Evolutionary conservation across 2,329 filamentous ascomycete genomes (phyloP).

Genomic region (Geosmithia flava): DNA sequence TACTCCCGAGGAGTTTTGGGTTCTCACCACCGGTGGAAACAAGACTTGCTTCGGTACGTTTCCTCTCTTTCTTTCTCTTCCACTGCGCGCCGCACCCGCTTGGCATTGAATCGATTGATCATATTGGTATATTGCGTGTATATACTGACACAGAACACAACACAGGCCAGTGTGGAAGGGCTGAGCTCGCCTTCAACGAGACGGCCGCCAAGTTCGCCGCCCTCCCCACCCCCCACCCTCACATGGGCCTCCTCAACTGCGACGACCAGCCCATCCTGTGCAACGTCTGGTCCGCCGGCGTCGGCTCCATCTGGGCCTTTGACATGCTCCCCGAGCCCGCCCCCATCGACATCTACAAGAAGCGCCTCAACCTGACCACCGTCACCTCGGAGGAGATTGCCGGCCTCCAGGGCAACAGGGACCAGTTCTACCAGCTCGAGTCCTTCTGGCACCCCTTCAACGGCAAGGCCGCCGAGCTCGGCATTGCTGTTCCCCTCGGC

Average conservation of each 20-base stretch:
- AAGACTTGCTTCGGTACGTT: conserved; percentile 58
- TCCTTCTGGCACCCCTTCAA: conserved; percentile 69
- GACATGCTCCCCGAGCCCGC: conserved; percentile 53
- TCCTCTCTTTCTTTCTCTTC: too few species aligned
- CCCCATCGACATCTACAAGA: conserved; percentile 50
- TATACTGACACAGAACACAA: background rate
- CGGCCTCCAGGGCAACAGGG: conserved; percentile 35
- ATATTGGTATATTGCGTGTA: too few species aligned
- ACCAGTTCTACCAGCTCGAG: conserved; percentile 36
- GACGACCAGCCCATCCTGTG: conserved; percentile 64
- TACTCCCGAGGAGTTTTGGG: conserved; percentile 63
- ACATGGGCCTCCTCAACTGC: conserved; percentile 61
- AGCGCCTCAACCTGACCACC: conserved; percentile 57
- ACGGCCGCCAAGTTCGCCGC: conserved; percentile 52
- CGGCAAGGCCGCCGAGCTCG: conserved; percentile 50
- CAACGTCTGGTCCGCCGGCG: conserved; percentile 56
- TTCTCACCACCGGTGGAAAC: conserved; percentile 64
- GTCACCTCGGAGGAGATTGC: conserved; percentile 52
- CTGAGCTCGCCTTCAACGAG: conserved; percentile 56
- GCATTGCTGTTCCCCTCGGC: conserved; percentile 49
- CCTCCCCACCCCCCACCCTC: conserved; percentile 43
- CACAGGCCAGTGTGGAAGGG: conserved; percentile 48
- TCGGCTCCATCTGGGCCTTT: conserved; percentile 56
- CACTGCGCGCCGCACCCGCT: too few species aligned
- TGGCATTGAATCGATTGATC: background rate